Percentiles rank a stretch among this genome's conserved stretches.
These are phyloP conservation scores for Neurospora crassa DNA, from an alignment of 2,329 filamentous ascomycete genomes.

Conservation along the genomic window DNA sequence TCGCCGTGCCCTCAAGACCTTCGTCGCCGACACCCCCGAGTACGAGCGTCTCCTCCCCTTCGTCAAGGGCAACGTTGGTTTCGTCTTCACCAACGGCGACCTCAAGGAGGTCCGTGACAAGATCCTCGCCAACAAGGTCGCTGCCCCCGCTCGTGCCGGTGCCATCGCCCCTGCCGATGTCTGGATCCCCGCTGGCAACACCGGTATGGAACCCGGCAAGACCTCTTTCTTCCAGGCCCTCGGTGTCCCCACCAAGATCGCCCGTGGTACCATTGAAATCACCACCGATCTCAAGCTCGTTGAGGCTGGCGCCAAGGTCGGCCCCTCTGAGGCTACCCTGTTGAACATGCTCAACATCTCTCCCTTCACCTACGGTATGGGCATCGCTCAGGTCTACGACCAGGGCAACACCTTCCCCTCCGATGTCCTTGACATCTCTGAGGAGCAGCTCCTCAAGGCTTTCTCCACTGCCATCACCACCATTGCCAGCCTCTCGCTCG, in stretches of 20 bases:
- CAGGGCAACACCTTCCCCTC: slow-evolving; percentile 86
- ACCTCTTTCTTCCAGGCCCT: slow-evolving; percentile 99
- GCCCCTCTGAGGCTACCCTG: slow-evolving; percentile 95
- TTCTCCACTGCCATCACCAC: slow-evolving; percentile 75
- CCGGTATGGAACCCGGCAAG: slow-evolving; percentile 99
- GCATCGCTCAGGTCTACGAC: slow-evolving; percentile 93
- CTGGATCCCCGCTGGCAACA: slow-evolving; percentile 90
- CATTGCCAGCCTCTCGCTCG: slow-evolving; percentile 85
- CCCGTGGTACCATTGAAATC: slow-evolving; percentile 99
- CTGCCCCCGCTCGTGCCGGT: slow-evolving; percentile 95
- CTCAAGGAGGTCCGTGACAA: slow-evolving; percentile 88
- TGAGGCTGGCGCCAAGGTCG: slow-evolving; percentile 87
- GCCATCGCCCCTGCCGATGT: slow-evolving; percentile 90
- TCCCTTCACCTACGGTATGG: slow-evolving; percentile 99
- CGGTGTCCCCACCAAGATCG: slow-evolving; percentile 99
- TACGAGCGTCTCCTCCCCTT: slow-evolving; percentile 95
- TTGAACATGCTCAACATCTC: slow-evolving; percentile 99
- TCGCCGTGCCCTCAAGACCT: slow-evolving; percentile 94
- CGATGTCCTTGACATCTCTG: slow-evolving; percentile 82
- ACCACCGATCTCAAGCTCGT: slow-evolving; percentile 96
- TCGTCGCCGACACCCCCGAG: slow-evolving; percentile 82
- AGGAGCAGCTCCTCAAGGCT: slow-evolving; percentile 82
- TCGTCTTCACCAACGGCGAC: slow-evolving; percentile 98
- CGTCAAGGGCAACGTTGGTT: slow-evolving; percentile 96
- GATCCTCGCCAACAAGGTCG: slow-evolving; percentile 94